Evolutionary conservation across 768 basidiomycete species (phyloP).

Genomic region (Pulveroboletus sp.): DNA sequence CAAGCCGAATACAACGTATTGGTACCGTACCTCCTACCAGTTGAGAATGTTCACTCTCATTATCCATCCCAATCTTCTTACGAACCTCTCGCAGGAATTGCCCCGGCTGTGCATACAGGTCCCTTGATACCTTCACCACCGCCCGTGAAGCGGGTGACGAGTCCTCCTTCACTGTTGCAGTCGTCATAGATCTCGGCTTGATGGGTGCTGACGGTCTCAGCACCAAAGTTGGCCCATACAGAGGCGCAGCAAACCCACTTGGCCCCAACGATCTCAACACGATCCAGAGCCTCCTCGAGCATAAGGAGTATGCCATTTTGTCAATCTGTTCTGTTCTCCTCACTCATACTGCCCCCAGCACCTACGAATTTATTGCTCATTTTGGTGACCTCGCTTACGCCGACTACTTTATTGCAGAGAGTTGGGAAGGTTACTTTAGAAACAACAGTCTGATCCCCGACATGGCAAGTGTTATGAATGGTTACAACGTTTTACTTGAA

Average conservation of each 20-base stretch:
- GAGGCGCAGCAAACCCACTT: slow-evolving; percentile 19
- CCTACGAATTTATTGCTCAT: too few species aligned
- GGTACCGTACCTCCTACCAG: slow-evolving; percentile 28
- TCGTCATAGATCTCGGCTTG: slow-evolving; percentile 25
- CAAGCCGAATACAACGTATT: slow-evolving; percentile 22
- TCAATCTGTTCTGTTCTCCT: too few species aligned
- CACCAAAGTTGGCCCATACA: slow-evolving; percentile 25
- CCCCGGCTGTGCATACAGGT: slow-evolving; percentile 24
- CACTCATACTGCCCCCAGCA: too few species aligned
- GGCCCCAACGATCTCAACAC: slow-evolving; percentile 27
- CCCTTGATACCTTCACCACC: slow-evolving; percentile 25
- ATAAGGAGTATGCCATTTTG: slow-evolving; percentile 20
- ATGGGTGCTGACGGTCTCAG: slow-evolving; percentile 29
- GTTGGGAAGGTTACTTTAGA: slow-evolving; percentile 30
- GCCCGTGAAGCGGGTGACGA: slow-evolving; percentile 20
- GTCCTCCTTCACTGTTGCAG: slow-evolving; percentile 19
- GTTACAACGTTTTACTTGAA: slow-evolving; percentile 23
- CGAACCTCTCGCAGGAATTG: slow-evolving; percentile 17
- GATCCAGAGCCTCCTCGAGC: slow-evolving; percentile 27
- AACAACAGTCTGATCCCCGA: slow-evolving; percentile 25
- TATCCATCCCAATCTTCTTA: not conserved
- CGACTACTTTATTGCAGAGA: too few species aligned
- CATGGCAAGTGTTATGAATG: slow-evolving; percentile 20
- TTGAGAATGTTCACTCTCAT: slow-evolving; percentile 1
- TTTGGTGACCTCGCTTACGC: too few species aligned